Percentiles rank a stretch among this genome's conserved stretches.
Conservation (phyloP, 345 rosid genomes). For the Aquilaria yunnanensis region DNA sequence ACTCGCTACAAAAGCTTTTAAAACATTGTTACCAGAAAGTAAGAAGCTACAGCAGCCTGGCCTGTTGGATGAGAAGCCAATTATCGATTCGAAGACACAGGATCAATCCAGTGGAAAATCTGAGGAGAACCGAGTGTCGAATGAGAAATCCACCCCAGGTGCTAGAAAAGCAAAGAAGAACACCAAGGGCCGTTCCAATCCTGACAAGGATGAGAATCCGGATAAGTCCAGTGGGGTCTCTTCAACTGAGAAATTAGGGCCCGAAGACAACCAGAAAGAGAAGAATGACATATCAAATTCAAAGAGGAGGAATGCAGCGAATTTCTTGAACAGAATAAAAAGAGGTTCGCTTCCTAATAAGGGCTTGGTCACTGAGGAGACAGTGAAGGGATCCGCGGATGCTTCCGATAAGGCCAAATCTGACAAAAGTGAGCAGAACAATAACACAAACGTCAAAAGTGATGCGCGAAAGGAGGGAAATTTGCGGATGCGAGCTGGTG, state of each 20-base stretch:
- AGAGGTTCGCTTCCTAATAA: constrained; percentile 25
- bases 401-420: constrained; percentile 26
- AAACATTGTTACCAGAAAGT: constrained; percentile 18
- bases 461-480: constrained; percentile 17
- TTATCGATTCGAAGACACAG: constrained; percentile 19
- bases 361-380: constrained; percentile 13
- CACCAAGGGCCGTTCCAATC: constrained; percentile 1
- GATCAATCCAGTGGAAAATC: constrained; percentile 23
- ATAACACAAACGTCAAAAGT: constrained; percentile 17
- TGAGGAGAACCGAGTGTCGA: constrained; percentile 23
- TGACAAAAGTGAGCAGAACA: constrained; percentile 27
- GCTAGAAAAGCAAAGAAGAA: constrained; percentile 9
- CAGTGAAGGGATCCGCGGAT: constrained; percentile 13
- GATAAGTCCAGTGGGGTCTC: constrained; percentile 15
- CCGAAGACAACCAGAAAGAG: constrained; percentile 21
- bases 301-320: constrained; percentile 41
- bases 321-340: constrained; percentile 45
- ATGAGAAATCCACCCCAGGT: constrained; percentile 17
- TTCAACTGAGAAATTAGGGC: constrained; percentile 21
- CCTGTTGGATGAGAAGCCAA: constrained; percentile 22
- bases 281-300: constrained; percentile 16
- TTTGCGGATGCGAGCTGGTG: constrained; percentile 17
- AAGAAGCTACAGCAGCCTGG: constrained; percentile 20
- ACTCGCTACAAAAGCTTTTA: constrained; percentile 22
- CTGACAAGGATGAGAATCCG: constrained; percentile 3